Percentiles rank a stretch among this genome's conserved stretches.
Conservation (phyloP, 441 rosid species). For the Adansonia gregorii region DNA sequence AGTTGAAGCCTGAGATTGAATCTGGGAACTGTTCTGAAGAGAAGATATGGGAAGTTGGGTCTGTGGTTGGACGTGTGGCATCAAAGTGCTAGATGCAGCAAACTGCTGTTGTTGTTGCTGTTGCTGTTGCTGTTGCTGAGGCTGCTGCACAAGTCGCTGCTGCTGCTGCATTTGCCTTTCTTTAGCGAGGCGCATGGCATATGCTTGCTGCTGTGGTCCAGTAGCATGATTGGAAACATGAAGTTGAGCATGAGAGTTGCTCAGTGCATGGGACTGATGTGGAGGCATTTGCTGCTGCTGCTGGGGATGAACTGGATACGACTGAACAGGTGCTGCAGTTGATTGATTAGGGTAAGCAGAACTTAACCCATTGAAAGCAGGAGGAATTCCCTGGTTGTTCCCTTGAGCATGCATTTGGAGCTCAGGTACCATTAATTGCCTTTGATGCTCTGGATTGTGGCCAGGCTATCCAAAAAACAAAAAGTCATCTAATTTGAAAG, state of each 20-base stretch:
- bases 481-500: background rate
- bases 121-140: conserved; percentile 59
- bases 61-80: conserved; percentile 69
- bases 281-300: conserved; percentile 75
- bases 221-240: conserved; percentile 68
- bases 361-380: conserved; percentile 71
- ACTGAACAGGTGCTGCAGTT: conserved; percentile 64
- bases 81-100: conserved; percentile 58
- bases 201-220: conserved; percentile 72
- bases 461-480: conserved; percentile 48
- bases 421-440: conserved; percentile 65
- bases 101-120: conserved; percentile 60
- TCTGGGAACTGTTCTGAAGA: conserved; percentile 68
- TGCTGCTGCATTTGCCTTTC: conserved; percentile 88
- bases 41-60: conserved; percentile 73
- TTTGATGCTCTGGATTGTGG: conserved; percentile 59
- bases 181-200: conserved; percentile 65
- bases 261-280: conserved; percentile 66
- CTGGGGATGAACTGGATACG: conserved; percentile 69
- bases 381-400: conserved; percentile 64
- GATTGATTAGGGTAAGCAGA: conserved; percentile 76
- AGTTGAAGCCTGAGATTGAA: conserved; percentile 63
- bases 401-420: conserved; percentile 82
- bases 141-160: conserved; percentile 71
- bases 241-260: conserved; percentile 67